phyloP scores from a whole-genome alignment of 345 rosid genomes.

The Salix exigua region DNA sequence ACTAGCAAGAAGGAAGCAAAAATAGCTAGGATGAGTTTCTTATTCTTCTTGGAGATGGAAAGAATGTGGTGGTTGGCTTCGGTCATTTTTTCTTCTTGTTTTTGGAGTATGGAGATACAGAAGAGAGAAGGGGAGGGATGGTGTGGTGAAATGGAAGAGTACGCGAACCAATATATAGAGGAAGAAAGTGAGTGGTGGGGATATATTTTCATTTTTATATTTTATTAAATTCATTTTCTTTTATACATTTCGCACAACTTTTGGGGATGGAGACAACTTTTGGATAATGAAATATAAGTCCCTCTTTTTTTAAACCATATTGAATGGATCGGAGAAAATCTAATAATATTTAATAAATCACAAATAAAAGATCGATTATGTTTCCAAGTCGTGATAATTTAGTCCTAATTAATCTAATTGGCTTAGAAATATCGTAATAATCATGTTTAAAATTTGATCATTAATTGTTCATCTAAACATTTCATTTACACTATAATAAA shows the following conservation, averaged over 20 bases:
- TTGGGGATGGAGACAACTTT: no score
- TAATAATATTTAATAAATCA: no score
- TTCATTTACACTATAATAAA: no score
- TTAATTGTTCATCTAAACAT: no score
- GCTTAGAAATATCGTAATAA: no score
- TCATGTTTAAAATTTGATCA: no score
- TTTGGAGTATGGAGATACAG: neutral
- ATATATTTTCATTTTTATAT: neutral
- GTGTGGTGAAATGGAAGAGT: neutral
- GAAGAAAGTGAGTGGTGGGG: neutral
- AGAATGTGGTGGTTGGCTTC: neutral
- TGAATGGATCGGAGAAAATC: no score
- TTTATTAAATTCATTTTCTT: neutral
- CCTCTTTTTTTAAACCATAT: no score
- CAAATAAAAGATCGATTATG: no score
- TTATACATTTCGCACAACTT: neutral
- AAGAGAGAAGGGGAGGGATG: neutral
- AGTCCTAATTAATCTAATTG: no score
- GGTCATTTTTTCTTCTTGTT: constrained; percentile 8
- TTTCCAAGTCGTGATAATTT: no score
- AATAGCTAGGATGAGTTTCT: constrained; percentile 31
- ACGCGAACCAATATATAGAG: neutral
- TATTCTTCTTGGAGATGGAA: constrained; percentile 26
- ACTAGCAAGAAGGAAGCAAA: constrained; percentile 37
- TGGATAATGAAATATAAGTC: no score